Evolutionary conservation across 176 grass and related monocot species (phyloP).

Genomic region (Musa acuminata): DNA sequence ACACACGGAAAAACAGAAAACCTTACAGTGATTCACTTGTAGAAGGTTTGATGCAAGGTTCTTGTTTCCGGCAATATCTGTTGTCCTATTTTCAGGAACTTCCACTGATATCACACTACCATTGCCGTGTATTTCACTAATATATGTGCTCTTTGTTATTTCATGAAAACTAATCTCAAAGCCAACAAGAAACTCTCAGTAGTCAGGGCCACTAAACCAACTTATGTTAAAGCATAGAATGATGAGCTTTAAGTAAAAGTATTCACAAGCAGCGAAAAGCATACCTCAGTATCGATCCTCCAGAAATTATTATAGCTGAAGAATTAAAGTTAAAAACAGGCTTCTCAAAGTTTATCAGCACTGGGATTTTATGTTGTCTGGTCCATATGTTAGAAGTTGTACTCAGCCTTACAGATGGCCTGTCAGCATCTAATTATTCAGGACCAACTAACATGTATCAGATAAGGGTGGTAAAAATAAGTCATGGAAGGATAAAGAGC

Average conservation of each 20-base stretch:
- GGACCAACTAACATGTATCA: background rate
- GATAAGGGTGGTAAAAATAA: background rate
- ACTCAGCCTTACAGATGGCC: constrained; percentile 59
- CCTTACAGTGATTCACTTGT: constrained; percentile 90
- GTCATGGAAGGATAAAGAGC: background rate
- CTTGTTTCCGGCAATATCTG: constrained; percentile 74
- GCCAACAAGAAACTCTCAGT: background rate
- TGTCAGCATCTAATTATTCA: constrained; percentile 40
- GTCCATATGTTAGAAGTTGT: constrained; percentile 55
- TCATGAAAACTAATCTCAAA: constrained; percentile 67
- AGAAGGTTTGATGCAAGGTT: constrained; percentile 68
- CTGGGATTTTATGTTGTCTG: constrained; percentile 44
- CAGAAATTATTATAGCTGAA: constrained; percentile 52
- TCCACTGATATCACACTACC: constrained; percentile 57
- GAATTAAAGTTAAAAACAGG: constrained; percentile 84
- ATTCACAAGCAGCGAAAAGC: background rate
- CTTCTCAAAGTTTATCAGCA: constrained; percentile 82
- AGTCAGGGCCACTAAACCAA: background rate
- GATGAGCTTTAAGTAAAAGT: background rate
- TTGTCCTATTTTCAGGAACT: constrained; percentile 52
- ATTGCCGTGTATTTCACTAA: constrained; percentile 37
- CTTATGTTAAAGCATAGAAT: background rate
- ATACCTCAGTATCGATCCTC: constrained; percentile 59
- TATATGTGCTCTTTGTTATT: constrained; percentile 71
- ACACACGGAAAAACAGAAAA: background rate